A percentile compares a stretch with the other conserved stretches of the same genome.
Conservation (phyloP, 1,139 yeast species). For the Suhomyces bolitotheri region DNA sequence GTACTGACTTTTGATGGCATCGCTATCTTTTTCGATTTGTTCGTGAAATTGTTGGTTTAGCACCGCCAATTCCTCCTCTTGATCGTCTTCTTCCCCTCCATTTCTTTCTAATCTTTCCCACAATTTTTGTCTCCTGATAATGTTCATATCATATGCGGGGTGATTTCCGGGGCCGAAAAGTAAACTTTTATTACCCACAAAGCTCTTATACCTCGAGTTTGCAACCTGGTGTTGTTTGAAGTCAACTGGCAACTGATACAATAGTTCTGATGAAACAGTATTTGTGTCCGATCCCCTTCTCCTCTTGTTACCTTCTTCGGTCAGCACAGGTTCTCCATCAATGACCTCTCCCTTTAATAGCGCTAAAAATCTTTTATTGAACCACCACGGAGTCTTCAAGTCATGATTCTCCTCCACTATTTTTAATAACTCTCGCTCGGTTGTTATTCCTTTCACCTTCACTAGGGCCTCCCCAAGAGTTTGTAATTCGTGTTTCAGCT, state of each 20-base stretch:
- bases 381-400: constrained; percentile 49
- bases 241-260: constrained; percentile 34
- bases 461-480: constrained; percentile 28
- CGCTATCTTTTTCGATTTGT: constrained; percentile 9
- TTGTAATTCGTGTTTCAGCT: constrained; percentile 59
- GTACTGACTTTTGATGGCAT: constrained; percentile 8
- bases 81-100: constrained; percentile 9
- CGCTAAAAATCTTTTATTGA: constrained; percentile 30
- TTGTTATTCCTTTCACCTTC: constrained; percentile 2
- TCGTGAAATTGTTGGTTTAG: constrained; percentile 10
- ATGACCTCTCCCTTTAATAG: constrained; percentile 15
- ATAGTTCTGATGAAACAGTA: constrained; percentile 6
- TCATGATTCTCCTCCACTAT: constrained; percentile 37
- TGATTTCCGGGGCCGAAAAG: constrained; percentile 10
- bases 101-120: constrained; percentile 13
- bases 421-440: constrained; percentile 28
- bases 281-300: constrained; percentile 1
- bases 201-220: constrained; percentile 30
- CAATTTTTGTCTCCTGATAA: constrained; percentile 18
- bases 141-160: constrained; percentile 11
- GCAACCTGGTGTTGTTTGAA: constrained; percentile 40
- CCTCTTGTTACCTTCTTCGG: constrained; percentile 11
- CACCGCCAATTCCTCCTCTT: constrained; percentile 10
- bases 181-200: constrained; percentile 15
- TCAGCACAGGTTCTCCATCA: constrained; percentile 12